Conservation (phyloP, 1,139 yeast species). For the Ogataea hybrid region DNA sequence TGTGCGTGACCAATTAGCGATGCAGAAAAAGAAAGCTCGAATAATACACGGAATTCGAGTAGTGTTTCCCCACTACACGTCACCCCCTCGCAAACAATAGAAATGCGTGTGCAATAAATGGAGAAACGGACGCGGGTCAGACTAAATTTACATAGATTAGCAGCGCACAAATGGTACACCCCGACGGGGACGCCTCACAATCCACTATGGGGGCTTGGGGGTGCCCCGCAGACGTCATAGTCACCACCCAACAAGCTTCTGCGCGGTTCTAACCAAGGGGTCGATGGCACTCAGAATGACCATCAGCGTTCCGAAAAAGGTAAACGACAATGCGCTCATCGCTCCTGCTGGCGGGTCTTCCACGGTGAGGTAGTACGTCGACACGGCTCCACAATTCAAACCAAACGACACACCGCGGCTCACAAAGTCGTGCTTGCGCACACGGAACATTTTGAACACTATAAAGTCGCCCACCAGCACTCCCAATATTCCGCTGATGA, state of each 20-base stretch:
- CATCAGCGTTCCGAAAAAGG: slow-evolving; percentile 71
- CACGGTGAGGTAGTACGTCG: slow-evolving; percentile 69
- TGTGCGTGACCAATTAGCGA: slow-evolving; percentile 14
- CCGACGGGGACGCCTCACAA: slow-evolving; percentile 1
- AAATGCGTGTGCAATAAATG: neutral
- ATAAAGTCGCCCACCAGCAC: slow-evolving; percentile 64
- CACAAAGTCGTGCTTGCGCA: slow-evolving; percentile 64
- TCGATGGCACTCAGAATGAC: slow-evolving; percentile 62
- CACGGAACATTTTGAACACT: slow-evolving; percentile 42
- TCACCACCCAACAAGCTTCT: slow-evolving; percentile 34
- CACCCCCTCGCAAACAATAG: slow-evolving; percentile 5
- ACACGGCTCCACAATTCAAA: slow-evolving; percentile 77
- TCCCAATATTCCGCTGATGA: slow-evolving; percentile 74
- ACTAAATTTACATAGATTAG: slow-evolving; percentile 2
- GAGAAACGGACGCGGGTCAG: slow-evolving; percentile 15
- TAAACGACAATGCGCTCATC: slow-evolving; percentile 68
- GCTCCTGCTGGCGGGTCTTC: slow-evolving; percentile 81
- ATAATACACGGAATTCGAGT: neutral
- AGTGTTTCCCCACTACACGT: neutral
- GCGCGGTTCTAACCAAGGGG: slow-evolving; percentile 40
- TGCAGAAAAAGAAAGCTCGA: slow-evolving; percentile 8
- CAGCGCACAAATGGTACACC: neutral
- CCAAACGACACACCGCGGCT: slow-evolving; percentile 78
- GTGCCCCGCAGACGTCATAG: neutral
- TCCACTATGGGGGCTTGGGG: neutral